Evolutionary conservation across 1,139 yeast species (phyloP), one percentile per base, ranked within the genome.

Genomic region (Martiniozyma asiatica): DNA sequence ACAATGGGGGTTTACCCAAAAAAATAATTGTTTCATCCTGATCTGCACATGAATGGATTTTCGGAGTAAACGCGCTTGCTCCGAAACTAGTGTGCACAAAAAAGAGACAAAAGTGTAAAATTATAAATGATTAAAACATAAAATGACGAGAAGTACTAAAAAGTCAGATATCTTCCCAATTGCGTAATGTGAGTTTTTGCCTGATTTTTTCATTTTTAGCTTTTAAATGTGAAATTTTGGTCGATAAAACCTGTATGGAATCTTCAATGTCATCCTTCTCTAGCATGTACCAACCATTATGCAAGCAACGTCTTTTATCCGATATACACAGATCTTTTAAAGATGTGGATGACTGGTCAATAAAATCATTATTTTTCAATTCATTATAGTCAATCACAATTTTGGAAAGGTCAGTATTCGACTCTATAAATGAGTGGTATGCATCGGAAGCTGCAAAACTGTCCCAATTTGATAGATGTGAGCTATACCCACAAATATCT

Each of bases 301-400:
- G 93, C 29, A 71, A 65, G 48, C 94, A 81, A 43, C 75, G 76
- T 31, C 73, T 63, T 39, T 68, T 69, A 31, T 79, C 89, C n/a
- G 57, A 53, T 11, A 71, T 45, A 47, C 93, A 81, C 3, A 72
- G 20, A 9, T 33, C 29, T 5, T 31, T 29, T n/a, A 46, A 35
- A 4, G 21, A 25, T 17, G 32, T 33, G 7, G 31, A 30, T 9
- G 14, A 22, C 20, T 30, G 28, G 1, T 35, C 40, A 5, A 26
- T 35, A 13, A 22, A 27, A 13, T 27, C 30, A n/a, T 17, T 13
- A 7, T 39, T 45, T 8, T 39, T 48, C n/a, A 42, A 40, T 8
- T 35, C 45, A n/a, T 12, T 9, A 9, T 35, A 40, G 4, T 31
- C 30, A 6, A 22, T 32, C 6, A n/a, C n/a, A n/a, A n/a, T n/a